These are phyloP conservation scores for Areca catechu DNA, from an alignment of 176 grass and related monocot species.

Conservation along the genomic window DNA sequence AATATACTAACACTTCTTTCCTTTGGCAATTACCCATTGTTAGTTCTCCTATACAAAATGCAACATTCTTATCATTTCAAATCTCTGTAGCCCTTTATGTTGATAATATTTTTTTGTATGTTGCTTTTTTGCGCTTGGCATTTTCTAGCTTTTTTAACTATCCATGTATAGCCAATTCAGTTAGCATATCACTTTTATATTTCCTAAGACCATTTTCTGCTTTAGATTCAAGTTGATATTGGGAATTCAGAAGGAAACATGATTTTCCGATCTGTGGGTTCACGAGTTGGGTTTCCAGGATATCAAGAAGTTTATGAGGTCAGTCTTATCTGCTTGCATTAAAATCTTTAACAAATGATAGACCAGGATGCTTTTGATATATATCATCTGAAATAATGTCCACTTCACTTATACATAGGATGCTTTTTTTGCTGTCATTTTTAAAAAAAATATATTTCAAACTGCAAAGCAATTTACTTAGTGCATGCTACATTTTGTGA, in stretches of 20 bases:
- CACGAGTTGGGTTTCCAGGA: constrained; percentile 67
- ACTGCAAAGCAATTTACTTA: no score
- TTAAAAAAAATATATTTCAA: no score
- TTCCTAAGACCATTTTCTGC: constrained; percentile 6
- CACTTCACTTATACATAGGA: no score
- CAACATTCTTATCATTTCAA: no score
- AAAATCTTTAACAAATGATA: background rate
- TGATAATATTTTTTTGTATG: constrained; percentile 2
- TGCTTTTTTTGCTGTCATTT: no score
- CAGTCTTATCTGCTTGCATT: constrained; percentile 2
- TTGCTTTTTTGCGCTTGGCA: background rate
- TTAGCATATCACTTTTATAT: background rate
- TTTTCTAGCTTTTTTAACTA: no score
- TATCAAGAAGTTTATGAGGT: constrained; percentile 81
- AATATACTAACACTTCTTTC: no score
- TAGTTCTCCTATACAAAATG: no score
- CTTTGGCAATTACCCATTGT: no score
- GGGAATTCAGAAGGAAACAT: constrained; percentile 47
- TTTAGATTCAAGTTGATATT: constrained; percentile 93
- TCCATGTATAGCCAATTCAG: no score
- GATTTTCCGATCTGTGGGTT: constrained; percentile 56
- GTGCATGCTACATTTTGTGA: no score
- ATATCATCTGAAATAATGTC: background rate
- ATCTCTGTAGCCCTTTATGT: background rate
- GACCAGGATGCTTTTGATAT: background rate